These are phyloP conservation scores for Talaromyces sp. DNA, from an alignment of 2,329 filamentous ascomycete species.

Conservation along the genomic window DNA sequence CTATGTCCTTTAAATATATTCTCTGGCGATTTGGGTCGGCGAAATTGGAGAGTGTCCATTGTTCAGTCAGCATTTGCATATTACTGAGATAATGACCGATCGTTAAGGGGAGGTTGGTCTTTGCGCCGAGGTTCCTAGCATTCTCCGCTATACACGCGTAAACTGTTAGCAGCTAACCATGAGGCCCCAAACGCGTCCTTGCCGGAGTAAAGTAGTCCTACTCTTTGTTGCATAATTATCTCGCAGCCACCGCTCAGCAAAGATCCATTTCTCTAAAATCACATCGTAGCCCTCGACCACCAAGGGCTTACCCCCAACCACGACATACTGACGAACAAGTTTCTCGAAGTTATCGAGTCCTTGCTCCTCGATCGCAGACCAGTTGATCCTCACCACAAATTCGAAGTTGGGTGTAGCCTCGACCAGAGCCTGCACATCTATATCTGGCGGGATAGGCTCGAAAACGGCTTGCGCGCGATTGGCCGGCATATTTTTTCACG, in stretches of 20 bases:
- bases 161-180: neutral
- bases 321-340: constrained; percentile 75
- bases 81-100: constrained; percentile 86
- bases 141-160: constrained; percentile 58
- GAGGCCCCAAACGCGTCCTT: neutral
- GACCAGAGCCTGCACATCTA: constrained; percentile 71
- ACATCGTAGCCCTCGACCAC: constrained; percentile 86
- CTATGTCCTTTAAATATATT: constrained; percentile 94
- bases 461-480: constrained; percentile 81
- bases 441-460: constrained; percentile 79
- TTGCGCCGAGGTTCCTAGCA: constrained; percentile 71
- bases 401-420: constrained; percentile 77
- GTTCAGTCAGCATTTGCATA: constrained; percentile 75
- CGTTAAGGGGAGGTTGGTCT: constrained; percentile 73
- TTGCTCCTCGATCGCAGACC: constrained; percentile 69
- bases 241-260: constrained; percentile 74
- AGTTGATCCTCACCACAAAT: constrained; percentile 75
- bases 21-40: constrained; percentile 74
- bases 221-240: constrained; percentile 72
- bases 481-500: constrained; percentile 59
- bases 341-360: constrained; percentile 78
- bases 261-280: constrained; percentile 68
- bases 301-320: constrained; percentile 77
- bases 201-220: constrained; percentile 35
- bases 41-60: constrained; percentile 71